These are phyloP conservation scores for Mycena olivaceomarginata DNA, from an alignment of 768 basidiomycete genomes.

Conservation along the genomic window DNA sequence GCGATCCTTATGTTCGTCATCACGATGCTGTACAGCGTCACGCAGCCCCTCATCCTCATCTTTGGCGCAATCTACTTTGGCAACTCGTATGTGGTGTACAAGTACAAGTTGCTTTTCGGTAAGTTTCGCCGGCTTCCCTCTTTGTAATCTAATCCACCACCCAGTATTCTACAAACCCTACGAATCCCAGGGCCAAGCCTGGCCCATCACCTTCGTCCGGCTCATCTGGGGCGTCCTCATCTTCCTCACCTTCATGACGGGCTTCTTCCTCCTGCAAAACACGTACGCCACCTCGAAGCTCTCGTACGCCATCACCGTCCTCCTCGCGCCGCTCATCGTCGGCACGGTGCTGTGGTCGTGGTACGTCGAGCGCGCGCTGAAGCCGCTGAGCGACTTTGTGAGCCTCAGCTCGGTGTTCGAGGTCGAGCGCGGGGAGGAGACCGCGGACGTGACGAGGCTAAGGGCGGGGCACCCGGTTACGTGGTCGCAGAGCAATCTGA, in stretches of 20 bases:
- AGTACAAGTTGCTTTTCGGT: constrained; percentile 98
- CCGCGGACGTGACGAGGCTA: constrained; percentile 84
- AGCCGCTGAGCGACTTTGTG: constrained; percentile 87
- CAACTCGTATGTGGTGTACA: constrained; percentile 97
- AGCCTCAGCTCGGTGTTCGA: constrained; percentile 92
- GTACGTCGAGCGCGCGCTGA: constrained; percentile 81
- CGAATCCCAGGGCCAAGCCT: constrained; percentile 97
- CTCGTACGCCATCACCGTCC: constrained; percentile 39
- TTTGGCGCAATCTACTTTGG: constrained; percentile 98
- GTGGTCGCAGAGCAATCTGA: constrained; percentile 93
- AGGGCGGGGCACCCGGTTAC: constrained; percentile 91
- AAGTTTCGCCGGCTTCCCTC: constrained; percentile 49
- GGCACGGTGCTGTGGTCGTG: constrained; percentile 90
- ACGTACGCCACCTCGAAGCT: constrained; percentile 56
- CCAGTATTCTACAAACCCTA: constrained; percentile 99
- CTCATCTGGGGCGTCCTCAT: constrained; percentile 95
- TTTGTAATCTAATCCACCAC: neutral
- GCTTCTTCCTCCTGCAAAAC: constrained; percentile 85
- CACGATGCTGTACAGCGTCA: constrained; percentile 95
- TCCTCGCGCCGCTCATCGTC: constrained; percentile 83
- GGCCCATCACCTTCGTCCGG: constrained; percentile 96
- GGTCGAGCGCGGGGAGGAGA: constrained; percentile 92
- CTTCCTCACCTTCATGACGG: constrained; percentile 97
- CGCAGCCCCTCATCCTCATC: constrained; percentile 95
- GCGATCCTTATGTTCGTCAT: constrained; percentile 97